Conservation (phyloP, 495 filamentous ascomycete genomes). For the Tuber magnatum region DNA sequence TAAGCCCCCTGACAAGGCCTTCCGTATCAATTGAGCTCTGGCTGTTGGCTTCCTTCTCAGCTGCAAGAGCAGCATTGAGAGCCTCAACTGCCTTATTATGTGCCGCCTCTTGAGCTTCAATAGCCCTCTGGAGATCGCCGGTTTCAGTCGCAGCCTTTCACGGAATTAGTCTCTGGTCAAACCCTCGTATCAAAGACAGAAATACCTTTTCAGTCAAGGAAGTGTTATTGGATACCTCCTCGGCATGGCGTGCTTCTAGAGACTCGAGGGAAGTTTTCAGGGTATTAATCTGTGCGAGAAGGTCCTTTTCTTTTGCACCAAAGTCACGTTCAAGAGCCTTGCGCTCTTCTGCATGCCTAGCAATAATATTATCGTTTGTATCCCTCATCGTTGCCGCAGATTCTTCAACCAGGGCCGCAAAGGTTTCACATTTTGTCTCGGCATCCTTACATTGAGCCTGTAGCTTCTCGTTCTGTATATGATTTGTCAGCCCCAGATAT, state of each 20-base stretch:
- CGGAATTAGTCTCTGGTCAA: constrained; percentile 13
- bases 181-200: constrained; percentile 12
- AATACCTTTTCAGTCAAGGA: constrained; percentile 35
- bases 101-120: constrained; percentile 23
- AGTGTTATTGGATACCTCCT: constrained; percentile 31
- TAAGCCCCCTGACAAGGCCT: constrained; percentile 9
- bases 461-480: neutral
- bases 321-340: constrained; percentile 44
- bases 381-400: constrained; percentile 22
- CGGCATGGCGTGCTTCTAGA: constrained; percentile 33
- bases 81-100: constrained; percentile 32
- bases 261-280: constrained; percentile 29
- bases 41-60: constrained; percentile 29
- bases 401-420: neutral
- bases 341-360: constrained; percentile 45
- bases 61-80: constrained; percentile 32
- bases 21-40: constrained; percentile 15
- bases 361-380: constrained; percentile 25
- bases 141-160: constrained; percentile 26
- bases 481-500: neutral
- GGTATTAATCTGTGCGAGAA: constrained; percentile 28
- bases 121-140: constrained; percentile 26
- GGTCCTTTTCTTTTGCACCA: constrained; percentile 40
- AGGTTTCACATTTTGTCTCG: neutral
- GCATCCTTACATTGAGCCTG: neutral